A percentile compares a stretch with the other conserved stretches of the same genome.
These are phyloP conservation scores for Beauveria medogensis DNA, from an alignment of 2,329 filamentous ascomycete species.

Conservation along the genomic window DNA sequence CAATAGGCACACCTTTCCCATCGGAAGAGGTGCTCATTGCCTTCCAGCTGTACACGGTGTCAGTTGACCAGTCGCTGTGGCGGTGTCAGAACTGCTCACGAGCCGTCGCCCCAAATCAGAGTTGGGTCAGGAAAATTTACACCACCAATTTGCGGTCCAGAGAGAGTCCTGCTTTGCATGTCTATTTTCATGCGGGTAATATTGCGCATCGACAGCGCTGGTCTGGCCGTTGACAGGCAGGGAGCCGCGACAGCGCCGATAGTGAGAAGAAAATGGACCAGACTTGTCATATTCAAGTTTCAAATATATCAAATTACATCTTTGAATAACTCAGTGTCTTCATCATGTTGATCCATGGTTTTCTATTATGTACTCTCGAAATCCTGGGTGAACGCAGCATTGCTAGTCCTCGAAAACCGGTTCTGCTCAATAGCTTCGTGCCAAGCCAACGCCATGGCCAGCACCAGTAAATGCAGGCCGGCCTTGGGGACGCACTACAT, in stretches of 20 bases:
- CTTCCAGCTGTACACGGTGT: constrained; percentile 4
- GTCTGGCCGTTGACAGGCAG: not conserved
- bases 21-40: constrained; percentile 7
- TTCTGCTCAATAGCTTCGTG: not conserved
- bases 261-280: not conserved
- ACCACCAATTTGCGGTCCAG: not conserved
- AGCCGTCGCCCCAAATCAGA: constrained; percentile 9
- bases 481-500: no score
- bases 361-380: not conserved
- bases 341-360: not conserved
- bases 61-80: not conserved
- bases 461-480: no score
- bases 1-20: constrained; percentile 8
- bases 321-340: not conserved
- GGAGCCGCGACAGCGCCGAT: not conserved
- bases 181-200: constrained; percentile 1
- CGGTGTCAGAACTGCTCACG: not conserved
- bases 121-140: constrained; percentile 9
- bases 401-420: not conserved
- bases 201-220: constrained; percentile 1
- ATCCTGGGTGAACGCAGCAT: not conserved
- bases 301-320: no score
- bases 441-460: not conserved
- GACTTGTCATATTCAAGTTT: not conserved
- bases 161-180: not conserved